Base-by-base conservation (phyloP, 345 rosid genomes). In the Acer campestre region DNA sequence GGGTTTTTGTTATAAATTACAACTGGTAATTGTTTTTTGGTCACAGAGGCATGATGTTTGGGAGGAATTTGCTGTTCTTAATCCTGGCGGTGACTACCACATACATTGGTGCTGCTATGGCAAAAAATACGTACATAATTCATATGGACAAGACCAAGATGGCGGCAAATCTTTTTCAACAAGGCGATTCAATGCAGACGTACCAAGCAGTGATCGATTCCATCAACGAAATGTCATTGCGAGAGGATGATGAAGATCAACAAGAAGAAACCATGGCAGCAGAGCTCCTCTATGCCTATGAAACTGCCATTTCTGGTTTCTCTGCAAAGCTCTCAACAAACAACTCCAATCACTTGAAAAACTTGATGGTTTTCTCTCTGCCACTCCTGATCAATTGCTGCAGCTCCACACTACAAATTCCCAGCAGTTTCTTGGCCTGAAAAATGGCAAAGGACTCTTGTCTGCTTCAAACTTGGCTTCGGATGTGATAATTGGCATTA, bases 401-500 rank as follows among this genome's bases (percentile, higher is more conserved):
- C 76, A 83, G 51, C 89, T 86, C 76, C 93, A 89, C 85, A 92
- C 97, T 27, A 90, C 98, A 14, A 82, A 84, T 66, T 80, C 90
- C 46, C 87, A 88, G 7, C 72, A 85, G 62, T 94, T 94, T 77
- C 94, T 94, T 9, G 95, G 94, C 75, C 89, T 94, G 11, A 66
- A 77, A 67, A 66, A 3, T 7, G 92, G 91, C 31, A 29, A 80
- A 61, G 95, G 92, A 2, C 85, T 92, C 3, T 94, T 92, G 95
- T 73, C 68, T 72, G 11, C 71, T 56, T 61, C 84, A 1, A 86
- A 77, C 67, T 66, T 88, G 64, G 76, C 87, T 62, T 82, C 89
- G 0, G 92, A 94, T 49, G 89, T 89, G 25, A 90, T 94, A 59
- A 69, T 94, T 4, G 98, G 95, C 10, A 40, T 94, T 44, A 80